Evolutionary conservation across 495 filamentous ascomycete species (phyloP), one percentile per base, ranked within the genome.

Genomic region (Viridothelium virens): DNA sequence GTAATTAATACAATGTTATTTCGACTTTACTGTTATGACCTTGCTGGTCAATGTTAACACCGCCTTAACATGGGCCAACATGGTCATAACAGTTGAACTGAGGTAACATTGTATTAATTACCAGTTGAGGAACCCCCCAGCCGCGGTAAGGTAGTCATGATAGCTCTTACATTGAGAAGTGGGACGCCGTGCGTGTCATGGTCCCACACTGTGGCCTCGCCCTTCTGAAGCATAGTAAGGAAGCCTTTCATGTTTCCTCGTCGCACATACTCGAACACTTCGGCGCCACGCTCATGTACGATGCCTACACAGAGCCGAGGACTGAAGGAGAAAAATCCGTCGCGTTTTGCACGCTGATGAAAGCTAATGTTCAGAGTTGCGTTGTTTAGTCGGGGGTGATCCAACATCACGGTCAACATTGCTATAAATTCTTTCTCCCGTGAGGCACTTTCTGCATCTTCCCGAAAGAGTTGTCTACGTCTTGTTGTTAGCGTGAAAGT

Each of bases 241-340:
- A 53, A 53, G 18, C 10, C 9, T 14, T 53, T n/a, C 48, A 53
- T 53, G 18, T 53, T 18, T 25, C 48, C 48, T 16, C 5, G 11
- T 25, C 18, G 11, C 18, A 53, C 5, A 18, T 25, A 53, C 9
- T 53, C 16, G 18, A 53, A 53, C 18, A 53, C 18, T 14, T 9
- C 5, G n/a, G 48, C 48, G 18, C 18, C 18, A 5, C 16, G 5
- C 18, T 14, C 11, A 53, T 53, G 48, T 25, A 53, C 48, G 5
- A 53, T 16, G 9, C 48, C 48, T 16, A 53, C 48, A n/a, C 48
- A 53, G 9, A 53, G 11, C 18, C 48, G 11, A n/a, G 48, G 48
- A 18, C 48, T 53, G 18, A 53, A 53, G 48, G 48, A 53, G 18
- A 53, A 53, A 53, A 53, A 53, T 53, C 48, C 48, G 11, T 53